Evolutionary conservation across 1,284 basidiomycete genomes (phyloP).

Genomic region (Microbotryum intermedium): DNA sequence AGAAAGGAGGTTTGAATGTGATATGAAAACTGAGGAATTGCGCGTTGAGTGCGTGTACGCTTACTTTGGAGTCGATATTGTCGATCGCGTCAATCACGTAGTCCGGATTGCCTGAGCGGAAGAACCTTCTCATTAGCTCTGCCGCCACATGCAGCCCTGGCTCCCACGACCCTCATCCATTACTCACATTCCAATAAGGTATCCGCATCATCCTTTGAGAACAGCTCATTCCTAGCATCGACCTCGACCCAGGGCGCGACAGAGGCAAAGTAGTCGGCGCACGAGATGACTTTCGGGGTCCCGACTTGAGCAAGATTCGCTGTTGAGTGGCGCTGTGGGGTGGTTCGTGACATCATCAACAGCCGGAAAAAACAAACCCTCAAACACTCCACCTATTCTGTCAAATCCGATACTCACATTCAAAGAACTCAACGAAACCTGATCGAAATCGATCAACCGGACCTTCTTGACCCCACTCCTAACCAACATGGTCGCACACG

Average conservation of each 20-base stretch:
- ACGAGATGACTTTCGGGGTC: slow-evolving; percentile 81
- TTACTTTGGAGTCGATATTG: slow-evolving; percentile 80
- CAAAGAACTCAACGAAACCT: slow-evolving; percentile 82
- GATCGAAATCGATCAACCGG: slow-evolving; percentile 65
- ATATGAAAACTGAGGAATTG: not conserved
- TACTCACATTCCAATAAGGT: slow-evolving; percentile 59
- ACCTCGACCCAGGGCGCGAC: slow-evolving; percentile 66
- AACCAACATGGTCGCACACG: slow-evolving; percentile 88
- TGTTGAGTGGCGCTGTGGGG: slow-evolving; percentile 66
- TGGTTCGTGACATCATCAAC: not conserved
- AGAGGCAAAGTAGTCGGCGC: slow-evolving; percentile 58
- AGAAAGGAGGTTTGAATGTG: not conserved
- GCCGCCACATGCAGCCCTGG: no score
- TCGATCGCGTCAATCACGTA: slow-evolving; percentile 72
- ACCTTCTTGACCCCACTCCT: slow-evolving; percentile 47
- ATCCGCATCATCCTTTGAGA: slow-evolving; percentile 61
- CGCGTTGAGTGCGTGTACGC: slow-evolving; percentile 2
- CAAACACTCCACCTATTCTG: no score
- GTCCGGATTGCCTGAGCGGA: slow-evolving; percentile 11
- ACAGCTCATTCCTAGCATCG: slow-evolving; percentile 67
- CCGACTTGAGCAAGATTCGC: slow-evolving; percentile 88
- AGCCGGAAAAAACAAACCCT: no score
- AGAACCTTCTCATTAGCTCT: slow-evolving; percentile 10
- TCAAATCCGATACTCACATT: slow-evolving; percentile 51
- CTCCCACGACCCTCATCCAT: no score